phyloP scores from a whole-genome alignment of 2,329 filamentous ascomycete genomes.

The Cladosporium phlei region DNA sequence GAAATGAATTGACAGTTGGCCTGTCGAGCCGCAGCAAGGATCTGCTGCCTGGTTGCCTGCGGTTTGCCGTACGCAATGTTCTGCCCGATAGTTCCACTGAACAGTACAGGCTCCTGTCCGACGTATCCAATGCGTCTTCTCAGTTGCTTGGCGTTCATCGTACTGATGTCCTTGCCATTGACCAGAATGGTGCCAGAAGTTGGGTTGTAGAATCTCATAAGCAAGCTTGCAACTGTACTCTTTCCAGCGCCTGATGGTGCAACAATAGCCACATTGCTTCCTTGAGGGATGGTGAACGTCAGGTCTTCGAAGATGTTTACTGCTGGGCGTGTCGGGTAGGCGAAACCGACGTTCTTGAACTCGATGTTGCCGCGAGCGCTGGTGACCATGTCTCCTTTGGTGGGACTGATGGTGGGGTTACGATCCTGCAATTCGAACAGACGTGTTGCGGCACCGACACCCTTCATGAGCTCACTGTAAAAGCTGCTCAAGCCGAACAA shows the following conservation, averaged over 20 bases:
- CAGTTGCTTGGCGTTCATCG: constrained; percentile 89
- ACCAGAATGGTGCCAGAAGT: constrained; percentile 73
- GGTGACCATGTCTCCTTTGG: constrained; percentile 69
- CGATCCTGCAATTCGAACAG: constrained; percentile 95
- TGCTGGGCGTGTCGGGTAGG: constrained; percentile 88
- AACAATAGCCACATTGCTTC: constrained; percentile 92
- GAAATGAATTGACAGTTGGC: constrained; percentile 96
- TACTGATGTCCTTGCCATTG: constrained; percentile 74
- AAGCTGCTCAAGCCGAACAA: constrained; percentile 93
- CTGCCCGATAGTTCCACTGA: constrained; percentile 77
- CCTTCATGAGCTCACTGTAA: constrained; percentile 98
- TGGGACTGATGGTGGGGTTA: constrained; percentile 78
- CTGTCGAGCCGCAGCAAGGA: constrained; percentile 78
- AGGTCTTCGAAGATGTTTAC: constrained; percentile 87
- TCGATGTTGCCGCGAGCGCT: constrained; percentile 85
- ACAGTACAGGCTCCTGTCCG: constrained; percentile 89
- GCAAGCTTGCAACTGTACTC: constrained; percentile 86
- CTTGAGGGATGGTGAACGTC: constrained; percentile 85
- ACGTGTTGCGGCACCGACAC: constrained; percentile 91
- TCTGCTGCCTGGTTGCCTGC: constrained; percentile 69
- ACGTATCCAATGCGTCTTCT: constrained; percentile 92
- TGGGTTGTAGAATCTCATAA: constrained; percentile 87
- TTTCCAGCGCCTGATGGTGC: constrained; percentile 95
- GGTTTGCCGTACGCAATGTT: constrained; percentile 91
- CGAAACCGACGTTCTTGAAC: constrained; percentile 80